A percentile compares a stretch with the other conserved stretches of the same genome.
These are phyloP conservation scores for Suhomyces bolitotheri DNA, from an alignment of 1,139 yeast species.

Conservation along the genomic window DNA sequence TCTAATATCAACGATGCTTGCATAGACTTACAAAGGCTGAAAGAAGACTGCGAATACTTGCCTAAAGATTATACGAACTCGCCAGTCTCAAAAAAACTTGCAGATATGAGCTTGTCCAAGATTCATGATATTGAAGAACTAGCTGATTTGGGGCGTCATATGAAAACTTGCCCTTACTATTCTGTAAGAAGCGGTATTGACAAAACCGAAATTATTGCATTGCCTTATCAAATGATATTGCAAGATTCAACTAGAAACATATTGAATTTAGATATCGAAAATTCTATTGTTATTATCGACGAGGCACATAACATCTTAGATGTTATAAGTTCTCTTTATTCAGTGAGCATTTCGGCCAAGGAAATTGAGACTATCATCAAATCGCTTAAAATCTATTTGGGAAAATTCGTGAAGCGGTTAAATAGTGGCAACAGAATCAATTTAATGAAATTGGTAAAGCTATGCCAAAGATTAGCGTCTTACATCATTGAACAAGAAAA, in stretches of 20 bases:
- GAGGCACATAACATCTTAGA: constrained; percentile 92
- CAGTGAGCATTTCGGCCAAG: constrained; percentile 52
- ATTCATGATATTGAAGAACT: constrained; percentile 86
- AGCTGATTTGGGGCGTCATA: constrained; percentile 54
- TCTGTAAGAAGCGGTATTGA: constrained; percentile 59
- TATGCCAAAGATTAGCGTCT: constrained; percentile 51
- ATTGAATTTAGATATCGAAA: constrained; percentile 57
- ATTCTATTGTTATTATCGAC: constrained; percentile 76
- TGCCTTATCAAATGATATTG: constrained; percentile 82
- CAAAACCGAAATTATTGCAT: constrained; percentile 69
- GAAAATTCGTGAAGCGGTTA: constrained; percentile 60
- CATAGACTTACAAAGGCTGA: constrained; percentile 60
- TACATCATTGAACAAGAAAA: constrained; percentile 39
- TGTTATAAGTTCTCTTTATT: constrained; percentile 68
- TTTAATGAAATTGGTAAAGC: constrained; percentile 60
- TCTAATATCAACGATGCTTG: constrained; percentile 82
- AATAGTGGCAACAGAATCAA: constrained; percentile 76
- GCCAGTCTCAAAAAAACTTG: constrained; percentile 45
- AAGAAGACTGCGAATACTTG: constrained; percentile 53
- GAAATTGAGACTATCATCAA: constrained; percentile 49
- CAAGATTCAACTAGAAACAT: constrained; percentile 64
- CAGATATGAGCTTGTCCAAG: constrained; percentile 59
- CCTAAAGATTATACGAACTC: constrained; percentile 35
- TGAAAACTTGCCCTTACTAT: constrained; percentile 80
- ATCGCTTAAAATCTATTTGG: constrained; percentile 55